Evolutionary conservation across 345 rosid species (phyloP), one percentile per base, ranked within the genome.

Genomic region (Raphanus sativus): DNA sequence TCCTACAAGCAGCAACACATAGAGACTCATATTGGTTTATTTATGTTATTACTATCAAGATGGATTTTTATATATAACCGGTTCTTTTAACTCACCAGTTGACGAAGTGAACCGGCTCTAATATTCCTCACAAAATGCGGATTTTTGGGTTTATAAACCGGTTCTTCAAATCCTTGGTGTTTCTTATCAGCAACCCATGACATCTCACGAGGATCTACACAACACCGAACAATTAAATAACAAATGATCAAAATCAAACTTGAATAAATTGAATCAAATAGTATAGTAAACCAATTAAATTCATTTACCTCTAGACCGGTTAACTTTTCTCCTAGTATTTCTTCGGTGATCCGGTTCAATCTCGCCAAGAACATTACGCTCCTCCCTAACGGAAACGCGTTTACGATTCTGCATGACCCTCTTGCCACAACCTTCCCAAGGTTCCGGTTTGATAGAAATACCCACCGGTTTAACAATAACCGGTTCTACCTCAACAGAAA

Each of bases 71-170:
- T 8, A 32, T 9, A 75, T 4, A 74, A 58, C 15, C 12, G 17
- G 26, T 45, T 60, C 12, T 12, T 48, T 40, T 11, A 29, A 26
- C 75, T 77, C 33, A 71, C 81, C 77, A 78, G 8, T 66, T 3
- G 21, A 21, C 28, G 42, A 21, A 34, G 15, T 33, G 77, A 15
- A 67, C 34, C 4, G 2, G 4, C 0, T 10, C 62, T 50, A 4
- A 78, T 67, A 26, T 33, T 72, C 77, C 81, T 78, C 26, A 78
- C 59, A 60, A 72, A 78, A 73, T 78, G 81, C 2, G 81, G 81
- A 73, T 73, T 33, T 58, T 73, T 17, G n/a, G 69, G 68, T 65
- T 70, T 62, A 63, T 17, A 4, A 62, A 7, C 70, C 48, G 65
- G 21, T 21, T 72, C 45, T 71, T 42, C 61, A 32, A 8, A 10